phyloP scores from a whole-genome alignment of 352 stramenopile species.

The Globisporangium mamillatum region DNA sequence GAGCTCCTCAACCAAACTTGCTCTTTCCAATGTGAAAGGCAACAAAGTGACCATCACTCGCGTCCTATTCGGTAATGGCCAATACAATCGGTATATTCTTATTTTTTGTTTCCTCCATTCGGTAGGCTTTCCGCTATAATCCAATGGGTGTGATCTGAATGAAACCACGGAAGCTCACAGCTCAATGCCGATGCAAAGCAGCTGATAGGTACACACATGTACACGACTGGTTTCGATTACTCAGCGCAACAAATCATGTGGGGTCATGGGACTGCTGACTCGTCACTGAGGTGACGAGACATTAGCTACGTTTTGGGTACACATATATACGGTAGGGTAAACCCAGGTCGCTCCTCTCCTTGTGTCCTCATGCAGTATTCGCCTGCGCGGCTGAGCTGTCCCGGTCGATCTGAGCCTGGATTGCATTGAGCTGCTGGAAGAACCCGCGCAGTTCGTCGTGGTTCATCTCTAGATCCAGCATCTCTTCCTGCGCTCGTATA shows the following conservation, averaged over 20 bases:
- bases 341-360: neutral
- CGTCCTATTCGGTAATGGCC: neutral
- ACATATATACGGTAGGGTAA: neutral
- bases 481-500: constrained; percentile 32
- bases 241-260: neutral
- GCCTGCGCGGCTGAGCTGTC: neutral
- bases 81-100: neutral
- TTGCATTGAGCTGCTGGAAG: constrained; percentile 62
- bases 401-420: constrained; percentile 49
- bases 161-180: neutral
- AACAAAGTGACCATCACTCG: neutral
- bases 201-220: neutral
- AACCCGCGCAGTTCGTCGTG: constrained; percentile 49
- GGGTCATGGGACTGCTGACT: neutral
- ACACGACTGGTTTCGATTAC: neutral
- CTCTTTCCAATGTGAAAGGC: neutral
- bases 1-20: neutral
- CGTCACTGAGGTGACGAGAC: neutral
- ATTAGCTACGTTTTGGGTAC: neutral
- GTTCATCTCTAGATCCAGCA: constrained; percentile 53
- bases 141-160: neutral
- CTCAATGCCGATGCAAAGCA: neutral
- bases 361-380: neutral
- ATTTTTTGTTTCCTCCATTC: neutral
- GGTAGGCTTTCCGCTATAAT: neutral